Evolutionary conservation across 1,284 basidiomycete species (phyloP).

Genomic region (Phylloboletellus chloephorus): DNA sequence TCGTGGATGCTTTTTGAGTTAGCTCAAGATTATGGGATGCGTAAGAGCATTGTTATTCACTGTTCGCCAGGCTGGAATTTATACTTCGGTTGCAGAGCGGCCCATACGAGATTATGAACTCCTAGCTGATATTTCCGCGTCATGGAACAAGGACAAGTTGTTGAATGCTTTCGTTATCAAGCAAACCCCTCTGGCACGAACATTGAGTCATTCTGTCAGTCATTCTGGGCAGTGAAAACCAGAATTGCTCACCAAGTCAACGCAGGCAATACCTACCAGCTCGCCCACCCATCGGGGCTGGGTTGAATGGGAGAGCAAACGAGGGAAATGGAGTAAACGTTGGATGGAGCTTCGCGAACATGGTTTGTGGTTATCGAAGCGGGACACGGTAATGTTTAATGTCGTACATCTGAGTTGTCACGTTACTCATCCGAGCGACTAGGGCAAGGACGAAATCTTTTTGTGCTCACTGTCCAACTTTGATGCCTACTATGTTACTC

Average conservation of each 20-base stretch:
- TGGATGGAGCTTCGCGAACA: constrained; percentile 84
- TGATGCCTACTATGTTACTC: constrained; percentile 75
- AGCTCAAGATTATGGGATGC: constrained; percentile 81
- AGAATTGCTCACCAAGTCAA: constrained; percentile 8
- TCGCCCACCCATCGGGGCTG: constrained; percentile 69
- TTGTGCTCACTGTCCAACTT: constrained; percentile 81
- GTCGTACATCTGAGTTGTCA: not conserved
- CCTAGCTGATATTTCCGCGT: constrained; percentile 64
- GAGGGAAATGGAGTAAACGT: constrained; percentile 88
- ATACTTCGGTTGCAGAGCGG: constrained; percentile 53
- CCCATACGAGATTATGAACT: constrained; percentile 81
- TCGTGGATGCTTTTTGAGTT: constrained; percentile 79
- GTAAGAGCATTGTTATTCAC: constrained; percentile 38
- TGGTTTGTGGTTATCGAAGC: constrained; percentile 78
- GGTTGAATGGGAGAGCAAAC: constrained; percentile 81
- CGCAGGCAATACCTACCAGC: constrained; percentile 61
- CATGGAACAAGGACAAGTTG: constrained; percentile 78
- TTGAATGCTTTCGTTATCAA: constrained; percentile 75
- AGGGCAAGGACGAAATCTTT: constrained; percentile 80
- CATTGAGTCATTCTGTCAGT: constrained; percentile 57
- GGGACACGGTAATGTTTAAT: constrained; percentile 60
- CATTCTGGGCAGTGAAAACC: constrained; percentile 6
- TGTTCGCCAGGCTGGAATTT: not conserved
- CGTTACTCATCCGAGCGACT: constrained; percentile 14
- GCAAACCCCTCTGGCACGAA: constrained; percentile 55